Percentiles rank a stretch among this genome's conserved stretches.
These are phyloP conservation scores for Moelleriella libera DNA, from an alignment of 2,329 filamentous ascomycete genomes.

Conservation along the genomic window DNA sequence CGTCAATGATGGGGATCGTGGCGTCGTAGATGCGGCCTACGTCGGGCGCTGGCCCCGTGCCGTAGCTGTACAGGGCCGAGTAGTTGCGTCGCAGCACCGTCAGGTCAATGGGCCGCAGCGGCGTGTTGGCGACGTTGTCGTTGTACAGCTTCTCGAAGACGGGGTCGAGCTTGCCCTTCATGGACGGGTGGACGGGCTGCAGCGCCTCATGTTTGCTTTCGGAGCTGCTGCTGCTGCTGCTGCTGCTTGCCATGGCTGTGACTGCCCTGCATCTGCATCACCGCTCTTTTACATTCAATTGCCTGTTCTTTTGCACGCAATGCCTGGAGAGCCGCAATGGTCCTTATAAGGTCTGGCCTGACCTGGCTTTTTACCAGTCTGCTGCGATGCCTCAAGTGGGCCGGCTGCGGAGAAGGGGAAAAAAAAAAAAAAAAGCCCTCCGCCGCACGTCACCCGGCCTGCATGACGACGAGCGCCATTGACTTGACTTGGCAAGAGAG, in stretches of 20 bases:
- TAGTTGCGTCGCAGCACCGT: conserved; percentile 22
- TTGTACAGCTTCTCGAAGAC: conserved; percentile 33
- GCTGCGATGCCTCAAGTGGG: too few relatives aligned
- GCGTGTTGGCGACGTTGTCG: conserved; percentile 25
- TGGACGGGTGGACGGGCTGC: conserved; percentile 32
- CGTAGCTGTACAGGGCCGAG: conserved; percentile 29
- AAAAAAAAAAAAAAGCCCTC: too few relatives aligned
- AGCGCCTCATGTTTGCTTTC: conserved; percentile 22
- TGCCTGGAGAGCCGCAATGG: too few relatives aligned
- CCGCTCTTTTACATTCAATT: too few relatives aligned
- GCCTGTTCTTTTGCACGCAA: too few relatives aligned
- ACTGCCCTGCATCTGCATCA: background rate
- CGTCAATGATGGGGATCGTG: conserved; percentile 17
- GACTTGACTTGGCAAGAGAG: too few relatives aligned
- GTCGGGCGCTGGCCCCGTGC: conserved; percentile 25
- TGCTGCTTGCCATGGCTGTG: background rate
- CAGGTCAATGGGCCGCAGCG: conserved; percentile 24
- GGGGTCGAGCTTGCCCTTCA: conserved; percentile 30
- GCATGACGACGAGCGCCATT: too few relatives aligned
- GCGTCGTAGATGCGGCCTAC: conserved; percentile 24
- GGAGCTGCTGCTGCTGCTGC: background rate
- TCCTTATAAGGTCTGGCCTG: too few relatives aligned
- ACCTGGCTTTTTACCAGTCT: too few relatives aligned
- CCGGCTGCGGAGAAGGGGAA: too few relatives aligned
- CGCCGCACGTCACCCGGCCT: too few relatives aligned